Percentiles rank a stretch among this genome's conserved stretches.
Conservation (phyloP, 345 rosid species). For the Camelina sativa region DNA sequence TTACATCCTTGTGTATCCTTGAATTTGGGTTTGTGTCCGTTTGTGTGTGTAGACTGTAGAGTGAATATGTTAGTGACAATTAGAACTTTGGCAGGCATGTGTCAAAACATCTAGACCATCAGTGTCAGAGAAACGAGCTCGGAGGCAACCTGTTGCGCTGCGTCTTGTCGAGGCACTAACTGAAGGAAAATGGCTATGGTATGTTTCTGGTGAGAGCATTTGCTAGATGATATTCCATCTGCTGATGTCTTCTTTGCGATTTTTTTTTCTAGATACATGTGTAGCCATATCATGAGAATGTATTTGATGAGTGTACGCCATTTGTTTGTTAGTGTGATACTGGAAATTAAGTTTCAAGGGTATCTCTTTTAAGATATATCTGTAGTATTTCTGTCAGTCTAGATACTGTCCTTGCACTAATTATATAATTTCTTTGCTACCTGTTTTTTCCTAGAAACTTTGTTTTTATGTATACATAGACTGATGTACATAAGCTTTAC, state of each 20-base stretch:
- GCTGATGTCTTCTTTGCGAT: constrained; percentile 5
- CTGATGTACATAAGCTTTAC: constrained; percentile 30
- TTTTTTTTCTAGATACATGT: constrained; percentile 25
- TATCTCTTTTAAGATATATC: constrained; percentile 10
- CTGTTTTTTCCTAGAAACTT: constrained; percentile 13
- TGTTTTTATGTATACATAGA: constrained; percentile 5
- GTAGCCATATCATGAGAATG: constrained; percentile 26
- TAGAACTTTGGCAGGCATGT: constrained; percentile 59
- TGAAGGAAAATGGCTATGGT: constrained; percentile 95
- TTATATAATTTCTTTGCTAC: not conserved
- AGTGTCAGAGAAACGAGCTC: constrained; percentile 63
- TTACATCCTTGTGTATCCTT: constrained; percentile 22
- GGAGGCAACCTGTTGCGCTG: constrained; percentile 62
- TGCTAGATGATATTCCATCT: constrained; percentile 15
- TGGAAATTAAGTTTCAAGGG: constrained; percentile 4
- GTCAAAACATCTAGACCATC: constrained; percentile 51
- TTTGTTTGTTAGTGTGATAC: constrained; percentile 28
- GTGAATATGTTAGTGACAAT: constrained; percentile 34
- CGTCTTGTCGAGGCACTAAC: constrained; percentile 72
- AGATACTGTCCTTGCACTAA: constrained; percentile 20
- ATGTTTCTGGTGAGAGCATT: constrained; percentile 38
- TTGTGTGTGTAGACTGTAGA: constrained; percentile 18
- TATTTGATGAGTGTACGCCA: constrained; percentile 19
- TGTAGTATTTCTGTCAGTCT: constrained; percentile 32
- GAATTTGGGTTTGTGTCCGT: constrained; percentile 20